These are phyloP conservation scores for Coemansia sp. DNA, from an alignment of 192 early-diverging fungal genomes.

Conservation along the genomic window DNA sequence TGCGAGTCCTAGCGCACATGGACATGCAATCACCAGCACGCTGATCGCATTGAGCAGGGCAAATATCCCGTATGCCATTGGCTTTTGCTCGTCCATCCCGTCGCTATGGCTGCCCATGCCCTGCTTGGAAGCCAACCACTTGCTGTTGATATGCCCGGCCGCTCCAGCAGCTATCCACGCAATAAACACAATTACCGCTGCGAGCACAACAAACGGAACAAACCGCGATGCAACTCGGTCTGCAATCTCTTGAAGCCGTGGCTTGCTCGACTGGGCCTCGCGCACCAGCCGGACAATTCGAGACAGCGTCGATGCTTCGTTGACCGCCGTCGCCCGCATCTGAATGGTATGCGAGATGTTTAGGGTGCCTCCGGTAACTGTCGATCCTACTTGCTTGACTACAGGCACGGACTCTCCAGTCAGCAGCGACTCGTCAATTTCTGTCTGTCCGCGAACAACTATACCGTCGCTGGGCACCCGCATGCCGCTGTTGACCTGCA, in stretches of 20 bases:
- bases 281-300: conserved; percentile 92
- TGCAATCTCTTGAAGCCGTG: conserved; percentile 89
- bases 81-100: conserved; percentile 22
- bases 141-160: conserved; percentile 21
- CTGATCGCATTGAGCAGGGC: conserved; percentile 72
- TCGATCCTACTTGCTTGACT: conserved; percentile 63
- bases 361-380: conserved; percentile 90
- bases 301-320: conserved; percentile 80
- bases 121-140: conserved; percentile 41
- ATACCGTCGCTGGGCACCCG: conserved; percentile 59
- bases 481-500: conserved; percentile 66
- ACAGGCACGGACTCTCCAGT: conserved; percentile 91
- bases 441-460: conserved; percentile 33
- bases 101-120: conserved; percentile 42
- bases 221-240: conserved; percentile 88
- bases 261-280: conserved; percentile 90
- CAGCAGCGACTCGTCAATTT: conserved; percentile 89
- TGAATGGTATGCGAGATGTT: conserved; percentile 79
- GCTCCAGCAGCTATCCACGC: conserved; percentile 67
- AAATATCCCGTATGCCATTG: conserved; percentile 54
- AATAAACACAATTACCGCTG: conserved; percentile 73
- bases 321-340: conserved; percentile 82
- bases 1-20: conserved; percentile 92
- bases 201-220: conserved; percentile 80
- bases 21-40: conserved; percentile 97